phyloP scores from a whole-genome alignment of 179 eudicot species.

The Silene vulgaris region DNA sequence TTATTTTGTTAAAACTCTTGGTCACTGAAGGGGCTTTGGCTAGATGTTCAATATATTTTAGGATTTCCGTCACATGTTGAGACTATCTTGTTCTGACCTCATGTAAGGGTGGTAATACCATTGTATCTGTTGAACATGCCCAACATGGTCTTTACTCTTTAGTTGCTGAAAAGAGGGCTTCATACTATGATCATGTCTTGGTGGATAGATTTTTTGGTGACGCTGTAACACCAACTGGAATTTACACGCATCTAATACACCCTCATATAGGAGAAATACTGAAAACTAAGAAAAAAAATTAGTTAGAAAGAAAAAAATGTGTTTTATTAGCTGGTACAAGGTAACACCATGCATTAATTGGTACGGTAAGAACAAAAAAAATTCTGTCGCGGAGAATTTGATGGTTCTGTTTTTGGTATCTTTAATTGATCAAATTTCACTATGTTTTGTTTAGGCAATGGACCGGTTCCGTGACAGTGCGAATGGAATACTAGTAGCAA shows the following conservation, averaged over 20 bases:
- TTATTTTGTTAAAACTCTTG: neutral
- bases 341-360: neutral
- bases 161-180: neutral
- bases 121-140: neutral
- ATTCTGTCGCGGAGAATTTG: neutral
- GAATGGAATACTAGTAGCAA: slow-evolving; percentile 74
- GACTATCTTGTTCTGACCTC: neutral
- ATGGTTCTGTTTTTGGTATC: neutral
- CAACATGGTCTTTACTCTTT: neutral
- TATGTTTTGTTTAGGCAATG: slow-evolving; percentile 51
- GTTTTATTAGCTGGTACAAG: neutral
- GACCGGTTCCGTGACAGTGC: slow-evolving; percentile 82
- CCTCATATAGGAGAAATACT: neutral
- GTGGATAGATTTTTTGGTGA: neutral
- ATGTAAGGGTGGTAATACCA: neutral
- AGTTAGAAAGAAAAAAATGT: neutral
- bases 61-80: neutral
- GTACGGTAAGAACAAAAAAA: neutral
- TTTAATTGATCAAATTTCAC: neutral
- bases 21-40: slow-evolving; percentile 7
- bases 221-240: neutral
- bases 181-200: neutral
- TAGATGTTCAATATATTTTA: neutral
- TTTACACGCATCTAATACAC: neutral
- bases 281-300: neutral